Conservation (phyloP, 805 yeast genomes). For the Barnettozyma californica region DNA sequence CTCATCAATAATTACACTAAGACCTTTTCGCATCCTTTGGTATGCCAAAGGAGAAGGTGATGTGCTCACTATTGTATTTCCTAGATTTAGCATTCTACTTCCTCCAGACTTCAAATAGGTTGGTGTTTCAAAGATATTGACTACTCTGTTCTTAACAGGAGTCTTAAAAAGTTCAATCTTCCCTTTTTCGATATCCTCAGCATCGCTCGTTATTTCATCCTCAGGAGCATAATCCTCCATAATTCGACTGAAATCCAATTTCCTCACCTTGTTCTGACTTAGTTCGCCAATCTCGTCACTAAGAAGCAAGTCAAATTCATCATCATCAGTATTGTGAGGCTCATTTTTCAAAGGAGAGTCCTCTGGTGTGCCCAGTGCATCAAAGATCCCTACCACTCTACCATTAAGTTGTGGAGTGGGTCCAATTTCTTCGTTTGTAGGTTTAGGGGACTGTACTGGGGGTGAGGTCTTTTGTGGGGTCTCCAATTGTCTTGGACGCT, state of each 20-base stretch:
- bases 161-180: conserved; percentile 12
- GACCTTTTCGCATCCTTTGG: conserved; percentile 26
- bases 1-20: conserved; percentile 46
- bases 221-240: conserved; percentile 9
- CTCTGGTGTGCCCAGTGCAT: conserved; percentile 26
- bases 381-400: conserved; percentile 67
- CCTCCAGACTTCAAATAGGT: conserved; percentile 32
- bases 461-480: conserved; percentile 25
- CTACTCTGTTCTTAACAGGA: conserved; percentile 12
- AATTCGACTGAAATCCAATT: conserved; percentile 9
- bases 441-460: conserved; percentile 6
- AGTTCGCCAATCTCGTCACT: neutral
- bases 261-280: conserved; percentile 4
- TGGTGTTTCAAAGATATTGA: conserved; percentile 31
- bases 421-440: conserved; percentile 47
- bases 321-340: neutral
- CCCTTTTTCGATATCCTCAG: neutral
- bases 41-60: conserved; percentile 28
- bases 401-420: conserved; percentile 89
- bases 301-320: neutral
- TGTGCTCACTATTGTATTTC: conserved; percentile 7
- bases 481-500: conserved; percentile 8
- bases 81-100: neutral
- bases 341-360: conserved; percentile 12
- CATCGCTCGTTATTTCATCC: neutral